These are phyloP conservation scores for Chrysosporium queenslandicum DNA, from an alignment of 2,329 filamentous ascomycete species.

Conservation along the genomic window DNA sequence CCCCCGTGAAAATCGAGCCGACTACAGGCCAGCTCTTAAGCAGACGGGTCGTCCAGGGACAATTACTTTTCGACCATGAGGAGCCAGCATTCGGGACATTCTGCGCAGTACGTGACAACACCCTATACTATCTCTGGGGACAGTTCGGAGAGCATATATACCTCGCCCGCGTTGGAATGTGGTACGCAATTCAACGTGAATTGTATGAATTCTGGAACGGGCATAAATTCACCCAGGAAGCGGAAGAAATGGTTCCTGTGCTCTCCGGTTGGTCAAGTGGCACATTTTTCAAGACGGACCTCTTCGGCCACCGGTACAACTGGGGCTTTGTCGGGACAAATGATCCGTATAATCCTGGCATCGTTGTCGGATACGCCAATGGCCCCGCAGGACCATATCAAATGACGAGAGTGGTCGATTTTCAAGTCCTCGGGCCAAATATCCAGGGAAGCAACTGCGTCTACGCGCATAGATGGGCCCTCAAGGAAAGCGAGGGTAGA, in stretches of 20 bases:
- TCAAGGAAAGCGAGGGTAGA: slow-evolving; percentile 11
- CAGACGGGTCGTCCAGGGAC: slow-evolving; percentile 6
- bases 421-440: background rate
- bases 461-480: slow-evolving; percentile 16
- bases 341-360: background rate
- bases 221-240: slow-evolving; percentile 10
- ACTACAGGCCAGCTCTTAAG: slow-evolving; percentile 6
- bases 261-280: slow-evolving; percentile 13
- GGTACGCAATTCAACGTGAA: slow-evolving; percentile 10
- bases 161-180: slow-evolving; percentile 13
- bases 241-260: slow-evolving; percentile 8
- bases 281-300: slow-evolving; percentile 11
- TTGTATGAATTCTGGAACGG: slow-evolving; percentile 16
- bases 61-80: slow-evolving; percentile 7
- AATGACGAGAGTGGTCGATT: slow-evolving; percentile 11
- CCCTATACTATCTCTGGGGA: slow-evolving; percentile 17
- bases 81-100: slow-evolving; percentile 17
- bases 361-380: slow-evolving; percentile 13
- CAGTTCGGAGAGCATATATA: slow-evolving; percentile 13
- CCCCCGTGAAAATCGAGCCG: slow-evolving; percentile 9
- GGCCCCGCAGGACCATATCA: slow-evolving; percentile 12
- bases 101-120: slow-evolving; percentile 11
- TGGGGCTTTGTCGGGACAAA: slow-evolving; percentile 16
- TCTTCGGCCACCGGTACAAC: slow-evolving; percentile 15
- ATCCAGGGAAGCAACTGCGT: slow-evolving; percentile 7